phyloP scores from a whole-genome alignment of 2,329 filamentous ascomycete species.

The Venturia effusa region DNA sequence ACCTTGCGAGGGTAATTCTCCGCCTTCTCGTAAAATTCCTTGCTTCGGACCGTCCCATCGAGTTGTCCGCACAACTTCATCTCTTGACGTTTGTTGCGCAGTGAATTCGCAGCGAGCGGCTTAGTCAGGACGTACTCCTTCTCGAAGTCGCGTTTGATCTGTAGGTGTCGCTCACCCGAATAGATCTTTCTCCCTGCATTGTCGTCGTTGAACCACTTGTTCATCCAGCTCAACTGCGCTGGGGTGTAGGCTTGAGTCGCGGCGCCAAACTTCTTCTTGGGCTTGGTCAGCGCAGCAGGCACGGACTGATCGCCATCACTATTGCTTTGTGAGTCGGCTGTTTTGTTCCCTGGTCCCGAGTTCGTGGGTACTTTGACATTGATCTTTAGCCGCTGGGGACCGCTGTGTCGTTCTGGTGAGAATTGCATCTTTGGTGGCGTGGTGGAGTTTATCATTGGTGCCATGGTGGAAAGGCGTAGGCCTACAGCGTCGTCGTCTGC shows the following conservation, averaged over 20 bases:
- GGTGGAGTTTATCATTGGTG: too few relatives aligned
- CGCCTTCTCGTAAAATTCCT: neutral
- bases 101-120: neutral
- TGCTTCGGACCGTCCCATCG: neutral
- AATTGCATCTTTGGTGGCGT: too few relatives aligned
- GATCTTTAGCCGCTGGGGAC: neutral
- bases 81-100: neutral
- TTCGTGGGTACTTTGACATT: neutral
- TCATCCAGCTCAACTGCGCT: neutral
- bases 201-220: neutral
- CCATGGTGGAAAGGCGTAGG: too few relatives aligned
- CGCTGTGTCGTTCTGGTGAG: neutral
- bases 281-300: neutral
- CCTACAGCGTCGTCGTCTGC: too few relatives aligned
- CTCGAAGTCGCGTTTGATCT: neutral
- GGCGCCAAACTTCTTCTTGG: neutral
- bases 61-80: neutral
- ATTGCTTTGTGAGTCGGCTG: neutral
- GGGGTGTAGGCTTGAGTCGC: neutral
- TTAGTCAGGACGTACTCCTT: neutral
- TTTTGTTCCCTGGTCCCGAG: neutral
- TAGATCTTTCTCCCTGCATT: neutral
- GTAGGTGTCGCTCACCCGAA: neutral
- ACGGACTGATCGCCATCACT: neutral
- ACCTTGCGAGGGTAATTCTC: neutral